Percentiles rank a stretch among this genome's conserved stretches.
These are phyloP conservation scores for Colletotrichum sp. DNA, from an alignment of 2,329 filamentous ascomycete species.

Conservation along the genomic window DNA sequence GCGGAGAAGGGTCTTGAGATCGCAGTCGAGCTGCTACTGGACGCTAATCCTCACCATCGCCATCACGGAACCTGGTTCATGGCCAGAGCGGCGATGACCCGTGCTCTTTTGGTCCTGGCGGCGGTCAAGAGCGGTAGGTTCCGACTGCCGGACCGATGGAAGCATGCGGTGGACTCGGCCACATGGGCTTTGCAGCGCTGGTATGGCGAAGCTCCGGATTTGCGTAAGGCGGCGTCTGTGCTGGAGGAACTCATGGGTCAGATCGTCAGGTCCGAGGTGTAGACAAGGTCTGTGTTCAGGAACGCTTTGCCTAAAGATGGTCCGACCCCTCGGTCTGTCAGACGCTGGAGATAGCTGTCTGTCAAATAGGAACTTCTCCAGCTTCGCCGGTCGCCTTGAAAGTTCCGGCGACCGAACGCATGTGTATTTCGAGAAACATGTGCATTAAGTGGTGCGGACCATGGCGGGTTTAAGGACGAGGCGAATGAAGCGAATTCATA, in stretches of 20 bases:
- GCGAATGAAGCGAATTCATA: not conserved
- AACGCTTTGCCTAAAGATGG: not conserved
- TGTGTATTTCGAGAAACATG: not conserved
- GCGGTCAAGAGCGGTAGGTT: conserved; percentile 23
- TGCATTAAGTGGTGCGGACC: not conserved
- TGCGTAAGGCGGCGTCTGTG: conserved; percentile 14
- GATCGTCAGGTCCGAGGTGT: conserved; percentile 2
- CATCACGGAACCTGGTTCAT: conserved; percentile 36
- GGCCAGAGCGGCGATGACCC: conserved; percentile 23
- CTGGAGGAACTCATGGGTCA: conserved; percentile 7
- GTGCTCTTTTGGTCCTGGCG: conserved; percentile 30
- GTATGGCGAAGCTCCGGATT: conserved; percentile 25
- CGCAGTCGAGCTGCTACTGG: conserved; percentile 24
- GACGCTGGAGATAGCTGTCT: not conserved
- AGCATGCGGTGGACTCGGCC: conserved; percentile 24
- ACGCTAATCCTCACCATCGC: conserved; percentile 29
- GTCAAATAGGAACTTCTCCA: not conserved
- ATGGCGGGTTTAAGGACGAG: not conserved
- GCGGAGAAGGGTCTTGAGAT: conserved; percentile 26
- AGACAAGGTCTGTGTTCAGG: conserved; percentile 1
- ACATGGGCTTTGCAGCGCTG: conserved; percentile 22
- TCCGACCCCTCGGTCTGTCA: not conserved
- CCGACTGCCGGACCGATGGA: conserved; percentile 23
- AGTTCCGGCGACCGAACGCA: not conserved
- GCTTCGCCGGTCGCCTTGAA: not conserved